phyloP scores from a whole-genome alignment of 2,329 filamentous ascomycete genomes.

The Sphaerulina musiva region DNA sequence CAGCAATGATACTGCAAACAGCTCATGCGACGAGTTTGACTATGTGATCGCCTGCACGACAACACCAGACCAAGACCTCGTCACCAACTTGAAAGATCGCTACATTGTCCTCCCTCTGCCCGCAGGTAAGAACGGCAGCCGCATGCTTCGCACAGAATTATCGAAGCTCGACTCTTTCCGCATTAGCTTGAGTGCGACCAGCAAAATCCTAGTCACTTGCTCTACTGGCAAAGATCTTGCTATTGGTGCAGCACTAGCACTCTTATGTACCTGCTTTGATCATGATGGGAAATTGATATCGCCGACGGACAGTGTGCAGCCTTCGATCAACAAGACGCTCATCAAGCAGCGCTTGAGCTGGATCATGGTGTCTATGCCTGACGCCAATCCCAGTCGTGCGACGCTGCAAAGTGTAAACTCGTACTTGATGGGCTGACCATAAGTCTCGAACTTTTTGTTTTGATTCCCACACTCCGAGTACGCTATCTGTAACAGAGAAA shows the following conservation, averaged over 20 bases:
- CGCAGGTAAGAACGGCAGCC: conserved; percentile 69
- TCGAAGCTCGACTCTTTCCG: conserved; percentile 43
- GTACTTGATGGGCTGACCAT: conserved; percentile 59
- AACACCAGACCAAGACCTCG: conserved; percentile 32
- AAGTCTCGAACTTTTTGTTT: background rate
- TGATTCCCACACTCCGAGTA: background rate
- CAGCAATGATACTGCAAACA: conserved; percentile 34
- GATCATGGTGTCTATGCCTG: conserved; percentile 71
- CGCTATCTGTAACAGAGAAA: background rate
- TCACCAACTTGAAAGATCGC: conserved; percentile 36
- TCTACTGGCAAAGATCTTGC: conserved; percentile 73
- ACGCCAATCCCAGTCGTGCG: conserved; percentile 73
- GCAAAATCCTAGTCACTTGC: conserved; percentile 56
- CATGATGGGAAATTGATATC: conserved; percentile 47
- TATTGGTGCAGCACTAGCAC: conserved; percentile 66
- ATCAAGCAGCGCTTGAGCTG: conserved; percentile 74
- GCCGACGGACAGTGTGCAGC: background rate
- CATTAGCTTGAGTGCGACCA: conserved; percentile 3
- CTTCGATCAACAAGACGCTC: conserved; percentile 59
- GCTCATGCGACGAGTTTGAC: conserved; percentile 26
- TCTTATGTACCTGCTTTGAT: conserved; percentile 67
- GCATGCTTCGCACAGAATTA: conserved; percentile 70
- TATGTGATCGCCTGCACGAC: conserved; percentile 42
- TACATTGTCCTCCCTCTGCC: conserved; percentile 59
- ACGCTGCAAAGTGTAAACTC: conserved; percentile 90